Percentiles rank a stretch among this genome's conserved stretches.
Conservation (phyloP, 2,329 filamentous ascomycete species). For the Microdochium bolleyi region DNA sequence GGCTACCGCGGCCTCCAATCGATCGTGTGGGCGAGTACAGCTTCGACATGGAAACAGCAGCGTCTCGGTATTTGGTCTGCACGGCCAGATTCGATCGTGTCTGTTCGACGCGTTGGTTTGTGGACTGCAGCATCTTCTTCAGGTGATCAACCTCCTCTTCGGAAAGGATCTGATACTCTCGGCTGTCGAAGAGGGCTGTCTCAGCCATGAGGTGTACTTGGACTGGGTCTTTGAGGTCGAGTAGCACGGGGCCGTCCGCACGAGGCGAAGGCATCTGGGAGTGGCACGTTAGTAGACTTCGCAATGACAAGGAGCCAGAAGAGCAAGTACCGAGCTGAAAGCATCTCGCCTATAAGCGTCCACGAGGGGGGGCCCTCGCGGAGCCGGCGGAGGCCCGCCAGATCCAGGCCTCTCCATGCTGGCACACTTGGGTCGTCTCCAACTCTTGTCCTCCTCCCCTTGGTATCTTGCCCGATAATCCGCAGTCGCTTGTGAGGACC, state of each 20-base stretch:
- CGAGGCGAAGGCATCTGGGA: slow-evolving; percentile 40
- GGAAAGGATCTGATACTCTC: slow-evolving; percentile 74
- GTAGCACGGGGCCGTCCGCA: slow-evolving; percentile 45
- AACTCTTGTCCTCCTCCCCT: not conserved
- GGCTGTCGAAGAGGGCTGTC: slow-evolving; percentile 85
- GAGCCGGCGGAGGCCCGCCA: slow-evolving; percentile 22
- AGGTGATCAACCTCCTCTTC: slow-evolving; percentile 86
- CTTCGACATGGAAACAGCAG: slow-evolving; percentile 76
- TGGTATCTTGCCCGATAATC: not conserved
- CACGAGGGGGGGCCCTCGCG: slow-evolving; percentile 41
- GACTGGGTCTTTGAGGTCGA: slow-evolving; percentile 64
- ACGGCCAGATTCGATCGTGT: slow-evolving; percentile 76
- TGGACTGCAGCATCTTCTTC: slow-evolving; percentile 74
- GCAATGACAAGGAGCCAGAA: not conserved
- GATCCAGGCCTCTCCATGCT: slow-evolving; percentile 18
- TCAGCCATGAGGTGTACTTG: slow-evolving; percentile 89
- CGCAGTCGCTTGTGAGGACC: not conserved
- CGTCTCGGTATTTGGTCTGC: slow-evolving; percentile 91
- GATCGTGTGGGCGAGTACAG: slow-evolving; percentile 58
- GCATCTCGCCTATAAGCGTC: slow-evolving; percentile 53
- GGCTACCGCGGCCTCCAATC: slow-evolving; percentile 38
- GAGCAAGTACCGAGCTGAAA: slow-evolving; percentile 46
- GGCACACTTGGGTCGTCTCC: slow-evolving; percentile 26
- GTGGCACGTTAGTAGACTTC: slow-evolving; percentile 6
- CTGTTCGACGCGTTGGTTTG: slow-evolving; percentile 72